A percentile compares a stretch with the other conserved stretches of the same genome.
Evolutionary conservation across 2,329 filamentous ascomycete species (phyloP).

Genomic region (Tolypocladium cylindrosporum): DNA sequence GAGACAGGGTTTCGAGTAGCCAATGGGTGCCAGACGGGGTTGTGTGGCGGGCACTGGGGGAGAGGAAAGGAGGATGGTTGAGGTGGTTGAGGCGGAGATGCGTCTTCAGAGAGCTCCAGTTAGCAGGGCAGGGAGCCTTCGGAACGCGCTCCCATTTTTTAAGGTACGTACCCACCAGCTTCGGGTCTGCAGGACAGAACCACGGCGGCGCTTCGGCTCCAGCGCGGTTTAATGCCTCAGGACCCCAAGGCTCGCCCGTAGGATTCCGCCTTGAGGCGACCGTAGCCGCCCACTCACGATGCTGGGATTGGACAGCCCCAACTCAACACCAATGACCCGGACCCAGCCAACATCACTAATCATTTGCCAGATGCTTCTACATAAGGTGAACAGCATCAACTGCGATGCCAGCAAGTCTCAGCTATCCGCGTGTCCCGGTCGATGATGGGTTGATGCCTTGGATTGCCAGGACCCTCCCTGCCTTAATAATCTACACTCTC

Average conservation of each 20-base stretch:
- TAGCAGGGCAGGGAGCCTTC: background rate
- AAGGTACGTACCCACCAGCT: background rate
- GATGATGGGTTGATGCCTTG: background rate
- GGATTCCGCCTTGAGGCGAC: slow-evolving; percentile 9
- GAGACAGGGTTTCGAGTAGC: slow-evolving; percentile 10
- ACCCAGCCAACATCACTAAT: background rate
- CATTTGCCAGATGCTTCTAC: background rate
- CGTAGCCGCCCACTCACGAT: slow-evolving; percentile 5
- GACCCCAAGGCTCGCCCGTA: slow-evolving; percentile 1
- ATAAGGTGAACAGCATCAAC: background rate
- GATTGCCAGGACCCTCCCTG: background rate
- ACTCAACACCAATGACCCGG: background rate
- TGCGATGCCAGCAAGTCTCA: background rate
- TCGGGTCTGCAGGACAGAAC: background rate
- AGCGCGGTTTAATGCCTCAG: slow-evolving; percentile 3
- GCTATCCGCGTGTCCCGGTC: background rate
- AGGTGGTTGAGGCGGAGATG: background rate
- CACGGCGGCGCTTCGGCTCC: background rate
- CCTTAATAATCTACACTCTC: background rate
- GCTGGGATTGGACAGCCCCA: background rate
- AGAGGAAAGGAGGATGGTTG: slow-evolving; percentile 1
- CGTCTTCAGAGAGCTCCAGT: slow-evolving; percentile 8
- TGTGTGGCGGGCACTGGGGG: slow-evolving; percentile 3
- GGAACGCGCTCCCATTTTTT: background rate
- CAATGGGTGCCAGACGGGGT: slow-evolving; percentile 13